These are phyloP conservation scores for Starmerella floris DNA, from an alignment of 805 yeast genomes.

Conservation along the genomic window DNA sequence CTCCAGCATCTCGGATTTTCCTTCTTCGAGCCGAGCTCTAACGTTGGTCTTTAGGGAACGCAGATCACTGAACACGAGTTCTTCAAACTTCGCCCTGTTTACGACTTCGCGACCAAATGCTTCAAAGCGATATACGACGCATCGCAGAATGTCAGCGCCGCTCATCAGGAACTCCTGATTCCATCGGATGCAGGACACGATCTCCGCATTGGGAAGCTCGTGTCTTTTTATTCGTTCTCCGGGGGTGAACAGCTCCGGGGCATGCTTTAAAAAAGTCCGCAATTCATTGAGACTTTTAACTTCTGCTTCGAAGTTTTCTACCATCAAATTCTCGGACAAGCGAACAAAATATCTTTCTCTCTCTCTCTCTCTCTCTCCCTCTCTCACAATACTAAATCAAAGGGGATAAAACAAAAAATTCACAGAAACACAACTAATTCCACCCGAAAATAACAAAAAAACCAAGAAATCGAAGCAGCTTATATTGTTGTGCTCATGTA, in stretches of 20 bases:
- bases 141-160: slow-evolving; percentile 91
- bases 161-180: slow-evolving; percentile 78
- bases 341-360: not conserved
- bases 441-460: not conserved
- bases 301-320: not conserved
- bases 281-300: slow-evolving; percentile 24
- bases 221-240: slow-evolving; percentile 78
- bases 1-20: slow-evolving; percentile 70
- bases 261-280: slow-evolving; percentile 77
- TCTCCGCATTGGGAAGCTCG: slow-evolving; percentile 75
- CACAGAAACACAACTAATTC: not conserved
- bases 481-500: not conserved
- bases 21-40: slow-evolving; percentile 77
- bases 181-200: slow-evolving; percentile 91
- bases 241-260: slow-evolving; percentile 89
- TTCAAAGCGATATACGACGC: slow-evolving; percentile 74
- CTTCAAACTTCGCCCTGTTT: slow-evolving; percentile 91
- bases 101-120: slow-evolving; percentile 76
- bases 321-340: not conserved
- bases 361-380: not conserved
- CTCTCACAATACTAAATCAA: not conserved
- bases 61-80: slow-evolving; percentile 85
- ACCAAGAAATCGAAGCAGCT: not conserved
- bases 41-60: slow-evolving; percentile 67
- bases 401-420: too few species aligned